Percentiles rank a stretch among this genome's conserved stretches.
phyloP scores from a whole-genome alignment of 2,329 filamentous ascomycete species.

The Claviceps humidiphila region DNA sequence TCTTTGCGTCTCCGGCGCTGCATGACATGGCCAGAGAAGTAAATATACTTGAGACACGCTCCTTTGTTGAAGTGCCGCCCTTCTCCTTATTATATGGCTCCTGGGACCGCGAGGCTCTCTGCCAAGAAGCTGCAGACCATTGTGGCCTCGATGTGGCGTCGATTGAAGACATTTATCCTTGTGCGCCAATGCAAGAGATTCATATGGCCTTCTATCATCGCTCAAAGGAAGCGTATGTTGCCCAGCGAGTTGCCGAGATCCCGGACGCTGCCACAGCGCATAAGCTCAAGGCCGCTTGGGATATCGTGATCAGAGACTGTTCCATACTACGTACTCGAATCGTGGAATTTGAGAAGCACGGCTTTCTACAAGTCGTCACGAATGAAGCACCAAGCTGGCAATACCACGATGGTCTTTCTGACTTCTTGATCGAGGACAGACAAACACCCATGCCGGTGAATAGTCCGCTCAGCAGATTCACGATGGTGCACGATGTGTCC shows the following conservation, averaged over 20 bases:
- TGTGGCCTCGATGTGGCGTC: slow-evolving; percentile 6
- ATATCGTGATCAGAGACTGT: slow-evolving; percentile 7
- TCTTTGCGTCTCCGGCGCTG: background rate
- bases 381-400: background rate
- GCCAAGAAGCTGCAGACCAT: slow-evolving; percentile 3
- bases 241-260: slow-evolving; percentile 7
- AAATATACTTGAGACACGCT: background rate
- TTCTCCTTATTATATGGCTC: background rate
- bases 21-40: background rate
- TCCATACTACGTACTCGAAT: slow-evolving; percentile 8
- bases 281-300: slow-evolving; percentile 7
- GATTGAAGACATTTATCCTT: slow-evolving; percentile 12
- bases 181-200: slow-evolving; percentile 12
- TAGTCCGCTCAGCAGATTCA: slow-evolving; percentile 6
- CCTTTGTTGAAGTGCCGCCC: background rate
- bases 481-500: slow-evolving; percentile 1
- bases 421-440: background rate
- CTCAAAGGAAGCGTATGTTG: slow-evolving; percentile 9
- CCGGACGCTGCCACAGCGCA: slow-evolving; percentile 1
- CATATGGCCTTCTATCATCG: slow-evolving; percentile 9
- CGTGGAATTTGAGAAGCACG: slow-evolving; percentile 6
- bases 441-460: slow-evolving; percentile 9
- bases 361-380: slow-evolving; percentile 8
- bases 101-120: background rate
- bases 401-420: background rate